These are phyloP conservation scores for Pouteria campechiana DNA, from an alignment of 179 eudicot species.

Conservation along the genomic window DNA sequence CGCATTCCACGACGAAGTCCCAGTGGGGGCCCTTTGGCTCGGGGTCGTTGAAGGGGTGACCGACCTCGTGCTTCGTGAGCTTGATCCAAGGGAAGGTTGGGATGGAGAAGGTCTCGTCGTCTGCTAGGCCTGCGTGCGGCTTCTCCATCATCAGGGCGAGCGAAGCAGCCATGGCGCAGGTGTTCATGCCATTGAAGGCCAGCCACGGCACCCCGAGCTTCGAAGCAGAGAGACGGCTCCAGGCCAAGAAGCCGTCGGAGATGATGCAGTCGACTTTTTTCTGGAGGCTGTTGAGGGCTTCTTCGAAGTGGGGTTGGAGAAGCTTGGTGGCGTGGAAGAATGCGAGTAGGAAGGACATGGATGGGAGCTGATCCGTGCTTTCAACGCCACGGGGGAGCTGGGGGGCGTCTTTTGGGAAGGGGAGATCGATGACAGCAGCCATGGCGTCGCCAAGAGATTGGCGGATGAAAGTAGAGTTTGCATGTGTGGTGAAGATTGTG, in stretches of 20 bases:
- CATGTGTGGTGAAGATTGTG: slow-evolving; percentile 43
- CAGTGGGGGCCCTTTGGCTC: slow-evolving; percentile 22
- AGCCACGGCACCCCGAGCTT: slow-evolving; percentile 33
- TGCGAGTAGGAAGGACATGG: slow-evolving; percentile 33
- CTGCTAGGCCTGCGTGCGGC: not conserved
- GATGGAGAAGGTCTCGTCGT: slow-evolving; percentile 21
- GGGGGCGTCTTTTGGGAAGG: slow-evolving; percentile 20
- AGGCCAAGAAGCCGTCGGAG: slow-evolving; percentile 46
- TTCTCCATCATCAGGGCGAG: no score
- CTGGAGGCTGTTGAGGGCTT: slow-evolving; percentile 10
- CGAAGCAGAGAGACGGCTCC: slow-evolving; percentile 39
- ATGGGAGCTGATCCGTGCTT: slow-evolving; percentile 46
- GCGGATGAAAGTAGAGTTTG: slow-evolving; percentile 26
- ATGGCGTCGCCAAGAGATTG: slow-evolving; percentile 11
- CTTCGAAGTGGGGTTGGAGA: slow-evolving; percentile 33
- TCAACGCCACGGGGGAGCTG: slow-evolving; percentile 35
- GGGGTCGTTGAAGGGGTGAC: slow-evolving; percentile 10
- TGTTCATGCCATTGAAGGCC: slow-evolving; percentile 34
- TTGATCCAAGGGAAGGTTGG: slow-evolving; percentile 39
- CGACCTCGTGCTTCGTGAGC: slow-evolving; percentile 35
- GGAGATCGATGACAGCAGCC: slow-evolving; percentile 19
- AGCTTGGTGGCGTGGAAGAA: slow-evolving; percentile 25
- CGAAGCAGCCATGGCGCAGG: slow-evolving; percentile 6
- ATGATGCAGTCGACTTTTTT: slow-evolving; percentile 20
- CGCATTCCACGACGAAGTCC: slow-evolving; percentile 20